phyloP scores from a whole-genome alignment of 1,284 basidiomycete genomes.

The Heliocybe sulcata region DNA sequence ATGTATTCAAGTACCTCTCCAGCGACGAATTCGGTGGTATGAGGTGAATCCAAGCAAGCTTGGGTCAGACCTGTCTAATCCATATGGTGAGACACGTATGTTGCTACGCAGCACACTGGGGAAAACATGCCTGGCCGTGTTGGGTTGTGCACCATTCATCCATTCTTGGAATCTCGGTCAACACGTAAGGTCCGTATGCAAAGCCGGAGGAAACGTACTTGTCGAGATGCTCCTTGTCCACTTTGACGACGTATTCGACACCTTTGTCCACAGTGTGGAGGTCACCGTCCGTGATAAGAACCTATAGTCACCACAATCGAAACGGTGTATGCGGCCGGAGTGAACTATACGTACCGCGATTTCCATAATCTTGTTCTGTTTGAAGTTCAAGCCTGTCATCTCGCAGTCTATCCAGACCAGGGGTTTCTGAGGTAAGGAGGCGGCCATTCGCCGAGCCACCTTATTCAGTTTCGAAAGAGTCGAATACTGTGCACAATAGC shows the following conservation, averaged over 20 bases:
- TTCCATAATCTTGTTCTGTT: conserved; percentile 69
- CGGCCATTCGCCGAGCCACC: conserved; percentile 15
- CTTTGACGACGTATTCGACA: conserved; percentile 62
- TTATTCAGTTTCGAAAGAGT: background rate
- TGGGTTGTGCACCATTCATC: conserved; percentile 70
- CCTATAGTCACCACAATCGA: conserved; percentile 30
- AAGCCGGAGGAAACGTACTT: conserved; percentile 31
- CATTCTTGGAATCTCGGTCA: conserved; percentile 42
- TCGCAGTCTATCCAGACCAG: conserved; percentile 88
- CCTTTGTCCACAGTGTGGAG: conserved; percentile 70
- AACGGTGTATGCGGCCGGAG: background rate
- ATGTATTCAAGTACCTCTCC: conserved; percentile 60
- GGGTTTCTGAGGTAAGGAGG: conserved; percentile 48
- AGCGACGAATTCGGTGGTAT: conserved; percentile 48
- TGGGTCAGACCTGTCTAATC: conserved; percentile 64
- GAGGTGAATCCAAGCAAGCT: conserved; percentile 58
- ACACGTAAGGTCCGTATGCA: background rate
- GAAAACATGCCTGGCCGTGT: conserved; percentile 49
- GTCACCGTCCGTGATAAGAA: conserved; percentile 78
- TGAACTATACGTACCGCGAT: conserved; percentile 43
- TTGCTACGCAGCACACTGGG: conserved; percentile 1
- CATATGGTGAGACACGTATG: background rate
- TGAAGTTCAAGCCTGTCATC: conserved; percentile 70
- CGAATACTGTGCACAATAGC: background rate
- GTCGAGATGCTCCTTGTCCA: conserved; percentile 57